Conservation (phyloP, 169 alveolate genomes). For the Plasmodium sp. region DNA sequence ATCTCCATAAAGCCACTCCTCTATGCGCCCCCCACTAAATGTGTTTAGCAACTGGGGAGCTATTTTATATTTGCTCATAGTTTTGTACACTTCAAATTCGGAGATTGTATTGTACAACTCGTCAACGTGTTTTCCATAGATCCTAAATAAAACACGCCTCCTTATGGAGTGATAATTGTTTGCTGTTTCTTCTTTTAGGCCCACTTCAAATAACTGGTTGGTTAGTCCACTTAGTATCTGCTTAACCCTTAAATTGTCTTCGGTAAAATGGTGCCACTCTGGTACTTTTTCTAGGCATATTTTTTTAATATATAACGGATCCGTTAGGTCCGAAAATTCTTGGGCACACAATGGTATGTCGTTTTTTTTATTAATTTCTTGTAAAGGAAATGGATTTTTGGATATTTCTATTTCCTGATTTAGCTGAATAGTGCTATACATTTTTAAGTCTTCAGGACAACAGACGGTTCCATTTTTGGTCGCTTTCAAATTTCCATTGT, state of each 20-base stretch:
- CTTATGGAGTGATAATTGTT: conserved; percentile 39
- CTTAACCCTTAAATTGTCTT: conserved; percentile 73
- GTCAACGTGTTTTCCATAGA: conserved; percentile 79
- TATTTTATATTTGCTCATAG: conserved; percentile 78
- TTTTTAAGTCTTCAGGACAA: conserved; percentile 40
- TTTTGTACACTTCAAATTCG: conserved; percentile 83
- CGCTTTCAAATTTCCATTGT: background rate
- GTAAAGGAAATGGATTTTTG: conserved; percentile 56
- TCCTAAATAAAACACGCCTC: conserved; percentile 78
- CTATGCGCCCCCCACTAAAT: conserved; percentile 86
- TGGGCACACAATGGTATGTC: conserved; percentile 76
- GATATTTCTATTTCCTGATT: conserved; percentile 63
- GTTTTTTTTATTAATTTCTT: conserved; percentile 44
- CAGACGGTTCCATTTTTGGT: background rate
- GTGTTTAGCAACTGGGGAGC: conserved; percentile 80
- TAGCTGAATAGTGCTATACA: conserved; percentile 43
- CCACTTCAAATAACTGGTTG: conserved; percentile 80
- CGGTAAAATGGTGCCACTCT: conserved; percentile 76
- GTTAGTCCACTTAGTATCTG: conserved; percentile 81
- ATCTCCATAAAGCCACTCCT: conserved; percentile 86
- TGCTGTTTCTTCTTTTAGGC: conserved; percentile 45
- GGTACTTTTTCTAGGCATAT: conserved; percentile 76
- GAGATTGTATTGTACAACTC: conserved; percentile 79
- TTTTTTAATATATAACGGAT: conserved; percentile 76
- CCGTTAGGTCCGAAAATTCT: conserved; percentile 78